These are phyloP conservation scores for Colletotrichum lentis DNA, from an alignment of 2,329 filamentous ascomycete genomes.

Conservation along the genomic window DNA sequence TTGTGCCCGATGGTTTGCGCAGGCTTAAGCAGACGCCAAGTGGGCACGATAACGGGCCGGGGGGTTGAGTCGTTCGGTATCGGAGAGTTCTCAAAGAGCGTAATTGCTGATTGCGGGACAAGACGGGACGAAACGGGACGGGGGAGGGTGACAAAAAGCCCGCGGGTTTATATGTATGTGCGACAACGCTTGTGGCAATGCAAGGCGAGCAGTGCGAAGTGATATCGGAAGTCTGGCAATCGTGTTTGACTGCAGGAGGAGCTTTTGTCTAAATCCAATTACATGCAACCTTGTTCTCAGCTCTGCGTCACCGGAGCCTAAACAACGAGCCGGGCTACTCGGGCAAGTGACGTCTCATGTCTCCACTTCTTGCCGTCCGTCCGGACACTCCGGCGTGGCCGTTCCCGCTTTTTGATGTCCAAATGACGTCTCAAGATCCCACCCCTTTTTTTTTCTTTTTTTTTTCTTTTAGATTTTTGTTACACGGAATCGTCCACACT, in stretches of 20 bases:
- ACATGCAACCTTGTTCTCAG: conserved; percentile 6
- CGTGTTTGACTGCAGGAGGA: background rate
- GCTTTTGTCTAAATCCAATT: background rate
- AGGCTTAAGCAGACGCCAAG: background rate
- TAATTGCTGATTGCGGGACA: conserved; percentile 2
- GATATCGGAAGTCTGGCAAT: background rate
- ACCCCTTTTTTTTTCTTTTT: too few relatives aligned
- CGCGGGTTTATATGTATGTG: background rate
- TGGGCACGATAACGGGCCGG: conserved; percentile 34
- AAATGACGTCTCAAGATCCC: conserved; percentile 18
- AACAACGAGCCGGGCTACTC: background rate
- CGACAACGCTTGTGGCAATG: background rate
- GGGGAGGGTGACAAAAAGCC: background rate
- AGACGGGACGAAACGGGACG: background rate
- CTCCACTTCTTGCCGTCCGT: conserved; percentile 15
- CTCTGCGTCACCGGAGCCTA: conserved; percentile 15
- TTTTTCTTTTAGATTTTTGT: background rate
- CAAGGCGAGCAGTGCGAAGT: background rate
- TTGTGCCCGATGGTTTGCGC: background rate
- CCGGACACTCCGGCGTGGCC: conserved; percentile 3
- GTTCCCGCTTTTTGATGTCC: conserved; percentile 15
- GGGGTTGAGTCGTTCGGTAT: conserved; percentile 18
- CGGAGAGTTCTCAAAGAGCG: conserved; percentile 21
- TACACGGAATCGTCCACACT: conserved; percentile 1
- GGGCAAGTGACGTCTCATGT: conserved; percentile 13